Evolutionary conservation across 768 basidiomycete genomes (phyloP).

Genomic region (Boletus subparvulus): DNA sequence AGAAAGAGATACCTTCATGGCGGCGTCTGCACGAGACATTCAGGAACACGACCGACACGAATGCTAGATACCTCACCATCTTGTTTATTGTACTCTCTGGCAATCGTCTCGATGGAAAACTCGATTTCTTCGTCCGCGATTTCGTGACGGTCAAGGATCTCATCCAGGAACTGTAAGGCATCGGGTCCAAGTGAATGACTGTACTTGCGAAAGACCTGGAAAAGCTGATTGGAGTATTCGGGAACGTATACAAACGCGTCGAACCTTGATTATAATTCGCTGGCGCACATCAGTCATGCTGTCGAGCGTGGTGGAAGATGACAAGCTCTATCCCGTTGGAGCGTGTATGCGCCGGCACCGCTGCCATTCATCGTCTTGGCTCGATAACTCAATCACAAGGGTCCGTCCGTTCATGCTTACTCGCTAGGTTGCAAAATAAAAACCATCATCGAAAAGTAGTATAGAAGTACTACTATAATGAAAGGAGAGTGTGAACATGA

Average conservation of each 20-base stretch:
- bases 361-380: no score
- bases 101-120: conserved; percentile 73
- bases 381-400: no score
- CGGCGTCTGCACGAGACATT: conserved; percentile 53
- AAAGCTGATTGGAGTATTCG: not conserved
- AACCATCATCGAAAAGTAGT: no score
- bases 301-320: not conserved
- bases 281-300: conserved; percentile 41
- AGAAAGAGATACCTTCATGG: conserved; percentile 75
- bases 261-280: conserved; percentile 45
- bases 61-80: conserved; percentile 53
- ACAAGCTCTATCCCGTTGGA: not conserved
- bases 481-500: no score
- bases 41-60: not conserved
- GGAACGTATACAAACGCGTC: not conserved
- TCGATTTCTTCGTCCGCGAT: conserved; percentile 71
- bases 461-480: no score
- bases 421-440: no score
- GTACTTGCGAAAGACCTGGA: conserved; percentile 82
- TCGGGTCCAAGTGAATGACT: conserved; percentile 86
- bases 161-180: conserved; percentile 67
- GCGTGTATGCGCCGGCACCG: no score
- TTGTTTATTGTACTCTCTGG: conserved; percentile 86
- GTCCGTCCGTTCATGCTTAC: no score
- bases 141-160: conserved; percentile 67